Evolutionary conservation across 2,329 filamentous ascomycete genomes (phyloP), one percentile per base, ranked within the genome.

Genomic region (Phialophora verrucosa): DNA sequence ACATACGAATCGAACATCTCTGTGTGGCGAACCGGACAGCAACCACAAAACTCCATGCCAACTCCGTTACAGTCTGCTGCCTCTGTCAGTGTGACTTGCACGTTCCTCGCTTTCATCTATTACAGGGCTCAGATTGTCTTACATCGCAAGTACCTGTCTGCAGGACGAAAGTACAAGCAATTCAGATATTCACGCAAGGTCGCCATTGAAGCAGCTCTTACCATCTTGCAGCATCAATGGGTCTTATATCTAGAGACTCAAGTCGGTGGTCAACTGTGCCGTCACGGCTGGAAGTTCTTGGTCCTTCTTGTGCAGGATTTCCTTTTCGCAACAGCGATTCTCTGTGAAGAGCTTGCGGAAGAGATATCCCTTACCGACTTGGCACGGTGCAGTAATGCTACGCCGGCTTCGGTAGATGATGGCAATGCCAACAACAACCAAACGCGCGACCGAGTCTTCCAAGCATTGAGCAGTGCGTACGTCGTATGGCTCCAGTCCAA

Each of bases 301-400:
- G 80, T 80, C 2, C 69, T 83, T 2, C 75, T 80, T 58, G 77
- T 76, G 2, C 79, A 82, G 63, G 81, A 83, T 66, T 83, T 84
- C 55, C 73, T 84, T 7, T 75, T 83, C 2, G 83, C 82, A 1
- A 80, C 80, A 51, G 83, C 82, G 65, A 76, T 84, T 23, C 71
- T 84, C 3, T 80, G 81, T 44, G 74, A 83, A 2, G 81, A 83
- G 62, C 73, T 81, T 20, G 75, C 77, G 54, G 73, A 73, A 23
- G 75, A 76, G 20, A 50, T 63, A 12, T 54, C 56, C 42, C 62
- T 42, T 42, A n/a, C 14, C 38, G 23, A 27, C 31, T 8, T 20
- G 4, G 29, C 2, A 17, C 27, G 44, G 23, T 4, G 25, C 38
- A 35, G 47, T 27, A 27, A 50, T 20, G 42, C 7, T 32, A n/a